Base-by-base conservation (phyloP, 768 basidiomycete species). In the Leccinellum luteum region DNA sequence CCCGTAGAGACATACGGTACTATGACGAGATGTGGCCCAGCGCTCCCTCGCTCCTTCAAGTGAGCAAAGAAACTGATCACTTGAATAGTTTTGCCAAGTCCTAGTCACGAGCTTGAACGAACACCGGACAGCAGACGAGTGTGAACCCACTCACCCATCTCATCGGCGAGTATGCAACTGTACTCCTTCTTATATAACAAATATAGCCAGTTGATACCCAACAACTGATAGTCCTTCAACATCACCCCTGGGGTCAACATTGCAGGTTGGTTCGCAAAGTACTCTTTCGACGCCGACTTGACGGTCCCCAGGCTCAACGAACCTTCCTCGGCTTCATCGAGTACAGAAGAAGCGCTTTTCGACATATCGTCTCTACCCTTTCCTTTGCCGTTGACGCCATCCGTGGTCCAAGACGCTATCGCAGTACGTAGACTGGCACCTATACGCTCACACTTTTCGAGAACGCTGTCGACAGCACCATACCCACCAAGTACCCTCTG, bases 191-290 rank as follows among this genome's bases (percentile, higher is more conserved):
- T 80, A 72, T 94, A 94, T 52, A 98, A 76, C 21, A 98, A 74
- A 73, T 92, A 86, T 61, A 99, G 77, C 97, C 97, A 99, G 71
- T 98, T 99, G 54, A 99, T 81, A n/a, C 97, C 97, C 56, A 98
- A 80, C 57, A 98, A 77, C 73, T 99, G 96, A 72, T 99, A 99
- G 64, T 96, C 95, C 78, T 99, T 99, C 66, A 99, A 78, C 65
- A 78, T 79, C 57, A 95, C 85, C 48, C 81, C 82, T 30, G 85
- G 75, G 43, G 83, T 78, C 9, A 97, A 74, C 30, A 82, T 71
- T 13, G 80, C 73, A 9, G 97, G 97, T 65, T 97, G 94, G 35
- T 75, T 72, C 47, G 82, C 76, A 61, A 98, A 79, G 70, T 89
- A 97, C 60, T 86, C 86, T 54, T 79, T 77, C 31, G 81, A 67